phyloP scores from a whole-genome alignment of 768 basidiomycete species.

The Lentinula boryana region DNA sequence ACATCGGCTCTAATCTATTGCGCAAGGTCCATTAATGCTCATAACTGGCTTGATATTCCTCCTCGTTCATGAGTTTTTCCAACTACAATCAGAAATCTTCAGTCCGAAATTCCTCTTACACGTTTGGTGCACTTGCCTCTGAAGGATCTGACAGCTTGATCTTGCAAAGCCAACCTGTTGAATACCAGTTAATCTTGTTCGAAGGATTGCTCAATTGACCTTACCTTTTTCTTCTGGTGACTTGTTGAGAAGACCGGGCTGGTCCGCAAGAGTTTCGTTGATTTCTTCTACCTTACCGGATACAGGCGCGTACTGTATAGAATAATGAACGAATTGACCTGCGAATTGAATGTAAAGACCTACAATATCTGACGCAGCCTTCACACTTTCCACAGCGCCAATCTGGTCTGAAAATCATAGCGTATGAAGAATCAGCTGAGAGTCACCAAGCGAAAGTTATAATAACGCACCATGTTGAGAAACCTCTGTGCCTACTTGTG shows the following conservation, averaged over 20 bases:
- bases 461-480: conserved; percentile 63
- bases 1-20: neutral
- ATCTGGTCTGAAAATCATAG: conserved; percentile 52
- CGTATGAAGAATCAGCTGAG: neutral
- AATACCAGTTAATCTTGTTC: neutral
- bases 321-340: conserved; percentile 7
- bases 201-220: conserved; percentile 10
- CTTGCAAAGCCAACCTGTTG: conserved; percentile 92
- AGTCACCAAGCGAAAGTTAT: neutral
- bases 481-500: conserved; percentile 54
- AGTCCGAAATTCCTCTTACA: neutral
- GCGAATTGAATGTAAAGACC: conserved; percentile 16
- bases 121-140: conserved; percentile 49
- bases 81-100: conserved; percentile 34
- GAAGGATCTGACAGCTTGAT: conserved; percentile 71
- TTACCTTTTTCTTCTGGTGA: conserved; percentile 78
- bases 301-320: conserved; percentile 79
- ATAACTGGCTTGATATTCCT: conserved; percentile 57
- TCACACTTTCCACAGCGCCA: conserved; percentile 94
- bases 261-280: conserved; percentile 59
- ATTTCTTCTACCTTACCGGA: conserved; percentile 79
- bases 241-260: conserved; percentile 86
- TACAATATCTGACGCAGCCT: conserved; percentile 93
- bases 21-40: conserved; percentile 13
- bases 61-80: conserved; percentile 63